Conservation (phyloP, 495 filamentous ascomycete species). For the Tetracladium marchalianum region DNA sequence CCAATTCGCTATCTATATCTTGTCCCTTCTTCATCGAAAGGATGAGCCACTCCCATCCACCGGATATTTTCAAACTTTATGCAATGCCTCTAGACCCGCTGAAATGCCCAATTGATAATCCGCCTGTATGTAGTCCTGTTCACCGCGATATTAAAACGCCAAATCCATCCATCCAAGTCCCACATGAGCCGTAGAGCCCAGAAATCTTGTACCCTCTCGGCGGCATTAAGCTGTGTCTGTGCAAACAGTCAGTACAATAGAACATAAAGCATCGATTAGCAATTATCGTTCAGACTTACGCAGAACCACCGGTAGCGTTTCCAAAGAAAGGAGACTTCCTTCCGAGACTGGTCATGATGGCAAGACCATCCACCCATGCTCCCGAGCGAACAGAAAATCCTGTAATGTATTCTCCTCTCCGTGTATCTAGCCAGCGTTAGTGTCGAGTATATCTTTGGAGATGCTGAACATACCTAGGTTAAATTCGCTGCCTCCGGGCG, state of each 20-base stretch:
- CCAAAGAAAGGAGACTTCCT: constrained; percentile 80
- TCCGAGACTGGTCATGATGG: constrained; percentile 81
- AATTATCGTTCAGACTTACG: constrained; percentile 43
- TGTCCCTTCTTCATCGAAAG: no score
- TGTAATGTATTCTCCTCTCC: constrained; percentile 74
- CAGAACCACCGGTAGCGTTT: constrained; percentile 68
- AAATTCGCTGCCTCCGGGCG: constrained; percentile 66
- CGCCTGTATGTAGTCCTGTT: constrained; percentile 7
- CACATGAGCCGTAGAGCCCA: constrained; percentile 77
- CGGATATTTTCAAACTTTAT: no score
- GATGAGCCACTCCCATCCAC: no score
- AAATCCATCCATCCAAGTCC: constrained; percentile 79
- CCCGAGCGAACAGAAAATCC: constrained; percentile 82
- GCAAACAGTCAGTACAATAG: constrained; percentile 1
- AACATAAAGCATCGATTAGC: not conserved
- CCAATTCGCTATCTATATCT: no score
- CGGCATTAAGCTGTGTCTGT: constrained; percentile 79
- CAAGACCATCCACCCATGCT: constrained; percentile 80
- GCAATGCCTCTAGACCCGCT: not conserved
- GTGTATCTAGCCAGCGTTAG: constrained; percentile 47
- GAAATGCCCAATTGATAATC: constrained; percentile 2
- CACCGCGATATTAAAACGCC: constrained; percentile 72
- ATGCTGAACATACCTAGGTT: constrained; percentile 45
- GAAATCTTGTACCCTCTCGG: constrained; percentile 84
- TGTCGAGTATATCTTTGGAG: not conserved